Evolutionary conservation across 1,284 basidiomycete genomes (phyloP), one percentile per base, ranked within the genome.

Genomic region (Schizophyllum amplum): DNA sequence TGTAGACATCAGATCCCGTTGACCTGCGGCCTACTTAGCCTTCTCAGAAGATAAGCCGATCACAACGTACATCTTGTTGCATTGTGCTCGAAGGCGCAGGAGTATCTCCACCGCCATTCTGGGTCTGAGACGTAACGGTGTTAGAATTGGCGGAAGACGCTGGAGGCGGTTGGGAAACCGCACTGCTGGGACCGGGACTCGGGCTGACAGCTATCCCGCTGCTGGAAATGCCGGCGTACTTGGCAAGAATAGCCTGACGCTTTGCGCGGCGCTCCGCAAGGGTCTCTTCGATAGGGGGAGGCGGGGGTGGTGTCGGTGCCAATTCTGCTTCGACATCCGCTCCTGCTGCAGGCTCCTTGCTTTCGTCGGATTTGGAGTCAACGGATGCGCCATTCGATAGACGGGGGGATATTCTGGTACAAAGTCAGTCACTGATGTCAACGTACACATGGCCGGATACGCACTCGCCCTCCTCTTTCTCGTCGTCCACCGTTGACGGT

Each of bases 171-270:
- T n/a, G n/a, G n/a, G n/a, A n/a, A n/a, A n/a, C n/a, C n/a, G n/a
- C n/a, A n/a, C n/a, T n/a, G n/a, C n/a, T n/a, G n/a, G n/a, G n/a
- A n/a, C n/a, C n/a, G n/a, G n/a, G n/a, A n/a, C n/a, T n/a, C n/a
- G n/a, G n/a, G n/a, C n/a, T n/a, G n/a, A n/a, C n/a, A n/a, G n/a
- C n/a, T n/a, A n/a, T n/a, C n/a, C n/a, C n/a, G n/a, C n/a, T n/a
- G 63, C 78, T 82, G 55, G 76, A 66, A 49, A 75, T 69, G 21
- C 81, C 80, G 9, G 75, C 67, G 71, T 94, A 90, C 70, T 91
- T 94, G 56, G 92, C 92, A 59, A 93, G 75, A 55, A 97, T 94
- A 22, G 90, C 92, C 63, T 86, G 85, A 47, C 93, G 83, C 64
- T 83, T 87, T 24, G 87, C 85, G 26, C 88, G 80, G n/a, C 92